These are phyloP conservation scores for Lachancea nothofagi DNA, from an alignment of 805 yeast species.

Conservation along the genomic window DNA sequence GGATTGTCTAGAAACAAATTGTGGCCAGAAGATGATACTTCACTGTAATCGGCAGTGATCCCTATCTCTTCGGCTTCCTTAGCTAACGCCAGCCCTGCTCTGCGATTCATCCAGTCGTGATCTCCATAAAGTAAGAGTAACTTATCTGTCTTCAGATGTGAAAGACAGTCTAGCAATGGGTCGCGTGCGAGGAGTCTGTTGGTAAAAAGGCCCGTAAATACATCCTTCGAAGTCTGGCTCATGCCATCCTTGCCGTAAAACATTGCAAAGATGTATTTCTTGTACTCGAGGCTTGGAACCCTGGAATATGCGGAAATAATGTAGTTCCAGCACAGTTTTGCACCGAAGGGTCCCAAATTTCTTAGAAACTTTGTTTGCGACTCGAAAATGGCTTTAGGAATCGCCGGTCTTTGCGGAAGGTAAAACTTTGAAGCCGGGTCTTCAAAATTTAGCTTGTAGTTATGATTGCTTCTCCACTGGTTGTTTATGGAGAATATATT, in stretches of 20 bases:
- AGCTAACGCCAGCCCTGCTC: constrained; percentile 40
- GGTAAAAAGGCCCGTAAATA: constrained; percentile 29
- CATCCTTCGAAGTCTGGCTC: constrained; percentile 20
- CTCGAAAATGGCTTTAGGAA: constrained; percentile 31
- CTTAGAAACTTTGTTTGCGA: constrained; percentile 46
- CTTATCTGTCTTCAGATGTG: constrained; percentile 32
- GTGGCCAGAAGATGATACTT: constrained; percentile 56
- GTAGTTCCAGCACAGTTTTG: constrained; percentile 33
- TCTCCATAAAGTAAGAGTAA: constrained; percentile 54
- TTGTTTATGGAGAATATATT: constrained; percentile 53
- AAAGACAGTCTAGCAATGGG: constrained; percentile 59
- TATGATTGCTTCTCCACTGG: constrained; percentile 14
- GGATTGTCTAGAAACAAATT: constrained; percentile 70
- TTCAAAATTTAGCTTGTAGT: constrained; percentile 34
- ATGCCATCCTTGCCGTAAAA: constrained; percentile 20
- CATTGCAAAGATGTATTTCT: constrained; percentile 24
- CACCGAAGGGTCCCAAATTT: constrained; percentile 39
- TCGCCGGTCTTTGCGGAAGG: constrained; percentile 22
- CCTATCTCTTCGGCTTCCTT: constrained; percentile 13
- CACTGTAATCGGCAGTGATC: constrained; percentile 16
- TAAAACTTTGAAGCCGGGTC: constrained; percentile 37
- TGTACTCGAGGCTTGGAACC: constrained; percentile 23
- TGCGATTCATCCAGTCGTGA: constrained; percentile 66
- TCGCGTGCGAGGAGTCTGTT: constrained; percentile 47
- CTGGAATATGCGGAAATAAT: constrained; percentile 29